Conservation (phyloP, 2,329 filamentous ascomycete species). For the Aureobasidium melanogenum region DNA sequence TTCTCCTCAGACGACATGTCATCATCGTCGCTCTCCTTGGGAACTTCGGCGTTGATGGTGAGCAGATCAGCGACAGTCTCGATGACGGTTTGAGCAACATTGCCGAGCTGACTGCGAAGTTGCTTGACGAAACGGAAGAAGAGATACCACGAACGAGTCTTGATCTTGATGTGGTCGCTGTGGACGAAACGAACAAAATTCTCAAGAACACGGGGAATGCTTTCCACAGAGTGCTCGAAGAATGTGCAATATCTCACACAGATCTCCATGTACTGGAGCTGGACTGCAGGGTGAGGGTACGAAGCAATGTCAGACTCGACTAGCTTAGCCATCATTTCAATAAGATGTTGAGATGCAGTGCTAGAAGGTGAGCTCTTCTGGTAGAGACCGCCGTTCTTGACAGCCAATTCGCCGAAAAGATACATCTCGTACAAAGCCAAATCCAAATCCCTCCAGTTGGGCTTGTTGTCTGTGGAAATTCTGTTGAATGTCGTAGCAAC, state of each 20-base stretch:
- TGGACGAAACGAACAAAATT: conserved; percentile 88
- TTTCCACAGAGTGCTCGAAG: conserved; percentile 74
- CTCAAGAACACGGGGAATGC: conserved; percentile 80
- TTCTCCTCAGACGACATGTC: conserved; percentile 94
- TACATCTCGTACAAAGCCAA: conserved; percentile 93
- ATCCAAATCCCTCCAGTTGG: conserved; percentile 94
- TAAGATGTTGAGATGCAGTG: conserved; percentile 68
- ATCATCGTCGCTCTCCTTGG: conserved; percentile 68
- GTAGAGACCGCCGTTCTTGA: conserved; percentile 79
- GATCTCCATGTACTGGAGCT: conserved; percentile 97
- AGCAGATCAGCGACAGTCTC: conserved; percentile 82
- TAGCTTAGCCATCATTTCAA: conserved; percentile 93
- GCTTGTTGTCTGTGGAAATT: conserved; percentile 61
- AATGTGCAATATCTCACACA: conserved; percentile 89
- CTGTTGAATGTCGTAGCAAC: conserved; percentile 80
- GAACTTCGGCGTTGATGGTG: conserved; percentile 80
- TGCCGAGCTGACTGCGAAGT: conserved; percentile 71
- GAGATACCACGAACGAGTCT: conserved; percentile 90
- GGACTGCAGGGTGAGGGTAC: conserved; percentile 82
- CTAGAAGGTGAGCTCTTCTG: conserved; percentile 74
- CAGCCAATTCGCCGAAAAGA: conserved; percentile 87
- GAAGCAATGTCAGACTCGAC: conserved; percentile 81
- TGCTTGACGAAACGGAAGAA: conserved; percentile 91
- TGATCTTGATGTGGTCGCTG: conserved; percentile 76
- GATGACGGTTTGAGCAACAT: conserved; percentile 85